These are phyloP conservation scores for Geotrichum phurueaensis DNA, from an alignment of 1,139 yeast species.

Conservation along the genomic window DNA sequence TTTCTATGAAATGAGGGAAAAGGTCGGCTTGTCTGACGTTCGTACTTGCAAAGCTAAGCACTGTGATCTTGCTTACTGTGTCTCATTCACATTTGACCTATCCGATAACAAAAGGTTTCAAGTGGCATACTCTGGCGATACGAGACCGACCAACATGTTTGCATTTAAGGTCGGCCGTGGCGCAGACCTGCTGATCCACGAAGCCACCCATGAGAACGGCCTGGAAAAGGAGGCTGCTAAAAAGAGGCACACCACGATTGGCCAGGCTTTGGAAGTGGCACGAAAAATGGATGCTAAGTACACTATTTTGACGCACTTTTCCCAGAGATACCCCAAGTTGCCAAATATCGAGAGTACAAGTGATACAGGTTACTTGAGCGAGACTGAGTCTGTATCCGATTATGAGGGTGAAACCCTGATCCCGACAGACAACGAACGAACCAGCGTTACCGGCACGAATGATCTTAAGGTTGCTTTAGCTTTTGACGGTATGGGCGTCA, in stretches of 20 bases:
- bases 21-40: slow-evolving; percentile 30
- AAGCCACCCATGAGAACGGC: slow-evolving; percentile 82
- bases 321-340: slow-evolving; percentile 76
- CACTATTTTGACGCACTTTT: slow-evolving; percentile 80
- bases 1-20: slow-evolving; percentile 3
- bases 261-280: slow-evolving; percentile 75
- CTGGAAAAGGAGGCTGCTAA: slow-evolving; percentile 72
- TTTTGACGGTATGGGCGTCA: slow-evolving; percentile 56
- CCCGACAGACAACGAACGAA: slow-evolving; percentile 2
- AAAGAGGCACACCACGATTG: slow-evolving; percentile 84
- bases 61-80: slow-evolving; percentile 79
- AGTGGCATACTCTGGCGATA: slow-evolving; percentile 89
- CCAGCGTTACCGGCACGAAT: background rate
- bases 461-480: slow-evolving; percentile 41
- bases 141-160: slow-evolving; percentile 71
- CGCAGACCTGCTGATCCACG: slow-evolving; percentile 83
- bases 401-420: slow-evolving; percentile 10
- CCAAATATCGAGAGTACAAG: slow-evolving; percentile 41
- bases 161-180: slow-evolving; percentile 53
- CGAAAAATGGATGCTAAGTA: slow-evolving; percentile 65
- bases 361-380: slow-evolving; percentile 21
- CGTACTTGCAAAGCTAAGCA: slow-evolving; percentile 73
- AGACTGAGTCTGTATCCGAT: slow-evolving; percentile 22
- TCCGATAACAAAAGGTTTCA: slow-evolving; percentile 43
- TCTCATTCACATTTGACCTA: slow-evolving; percentile 46